Evolutionary conservation across 1,284 basidiomycete species (phyloP), one percentile per base, ranked within the genome.

Genomic region (Ganoderma leucocontextum): DNA sequence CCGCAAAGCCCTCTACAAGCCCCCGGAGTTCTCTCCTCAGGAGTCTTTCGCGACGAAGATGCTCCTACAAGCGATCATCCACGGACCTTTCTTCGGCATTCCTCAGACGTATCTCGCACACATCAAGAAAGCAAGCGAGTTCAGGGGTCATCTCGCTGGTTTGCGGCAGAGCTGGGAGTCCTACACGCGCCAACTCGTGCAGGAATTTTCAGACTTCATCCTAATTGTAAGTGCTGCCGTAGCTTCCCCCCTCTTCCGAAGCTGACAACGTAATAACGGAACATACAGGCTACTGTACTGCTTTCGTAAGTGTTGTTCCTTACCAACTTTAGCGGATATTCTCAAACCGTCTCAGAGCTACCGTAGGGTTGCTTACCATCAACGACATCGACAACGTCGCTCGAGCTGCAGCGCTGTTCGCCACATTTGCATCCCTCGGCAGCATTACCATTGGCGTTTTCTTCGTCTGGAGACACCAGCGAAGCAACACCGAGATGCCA

Each of bases 361-460:
- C 86, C 0, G 82, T 88, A 8, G 83, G 84, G 4, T 79, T 88
- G 60, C 75, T 88, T 22, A 80, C 85, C 1, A 78, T 87, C 15
- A 78, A 82, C 7, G 79, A 83, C 63, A 78, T 88, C 33, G 78
- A 80, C 36, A 77, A 81, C 66, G 75, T 78, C 17, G 77, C 82
- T 12, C 78, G 80, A 66, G 79, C 83, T 25, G 79, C 83, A 4
- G 83, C 85, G 1, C 82, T 82, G 36, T 76, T 85, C 7, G 86
- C 87, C 2, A 80, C 85, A 10, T 81, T 88, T 47, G 79, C 82
- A 41, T 85, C 87, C 15, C 77, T 88, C 13, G 84, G 84, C 12
- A 88, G 86, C 70, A 85, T 88, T 64, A 84, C 86, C 19, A 79
- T 84, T 19, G 87, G 86, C 1, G 85, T 88, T 1, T 87, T 88